Evolutionary conservation across 164 flowering plant species (phyloP).

Genomic region (Brasenia schreberi): DNA sequence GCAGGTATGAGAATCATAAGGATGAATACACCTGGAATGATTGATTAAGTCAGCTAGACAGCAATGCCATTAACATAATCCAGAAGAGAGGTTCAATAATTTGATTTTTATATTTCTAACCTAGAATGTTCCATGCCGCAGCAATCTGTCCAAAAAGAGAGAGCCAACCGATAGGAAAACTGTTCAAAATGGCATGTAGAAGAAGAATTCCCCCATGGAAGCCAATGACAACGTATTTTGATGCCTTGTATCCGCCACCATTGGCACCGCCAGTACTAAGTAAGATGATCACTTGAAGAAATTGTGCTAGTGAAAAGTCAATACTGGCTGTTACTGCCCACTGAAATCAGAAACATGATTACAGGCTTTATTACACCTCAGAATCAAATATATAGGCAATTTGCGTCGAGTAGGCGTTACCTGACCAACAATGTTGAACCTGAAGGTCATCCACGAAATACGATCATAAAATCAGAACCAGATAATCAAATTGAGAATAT

Average conservation of each 20-base stretch:
- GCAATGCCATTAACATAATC: background rate
- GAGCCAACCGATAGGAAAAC: conserved; percentile 68
- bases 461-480: background rate
- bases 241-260: conserved; percentile 80
- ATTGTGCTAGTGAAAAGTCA: conserved; percentile 81
- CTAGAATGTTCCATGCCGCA: conserved; percentile 82
- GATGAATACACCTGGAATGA: conserved; percentile 59
- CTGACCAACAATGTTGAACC: conserved; percentile 99
- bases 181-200: conserved; percentile 64
- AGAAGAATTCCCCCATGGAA: conserved; percentile 68
- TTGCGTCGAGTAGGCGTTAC: conserved; percentile 17
- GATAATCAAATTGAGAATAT: background rate
- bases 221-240: conserved; percentile 63
- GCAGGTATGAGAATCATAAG: conserved; percentile 77
- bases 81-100: no score
- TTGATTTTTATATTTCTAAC: conserved; percentile 19
- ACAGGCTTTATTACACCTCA: background rate
- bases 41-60: background rate
- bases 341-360: conserved; percentile 34
- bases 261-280: conserved; percentile 84
- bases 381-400: background rate
- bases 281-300: conserved; percentile 87
- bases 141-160: conserved; percentile 86
- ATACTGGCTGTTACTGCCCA: conserved; percentile 98
- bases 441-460: conserved; percentile 21